A percentile compares a stretch with the other conserved stretches of the same genome.
phyloP scores from a whole-genome alignment of 2,329 filamentous ascomycete genomes.

The Curvularia eragrostidis region DNA sequence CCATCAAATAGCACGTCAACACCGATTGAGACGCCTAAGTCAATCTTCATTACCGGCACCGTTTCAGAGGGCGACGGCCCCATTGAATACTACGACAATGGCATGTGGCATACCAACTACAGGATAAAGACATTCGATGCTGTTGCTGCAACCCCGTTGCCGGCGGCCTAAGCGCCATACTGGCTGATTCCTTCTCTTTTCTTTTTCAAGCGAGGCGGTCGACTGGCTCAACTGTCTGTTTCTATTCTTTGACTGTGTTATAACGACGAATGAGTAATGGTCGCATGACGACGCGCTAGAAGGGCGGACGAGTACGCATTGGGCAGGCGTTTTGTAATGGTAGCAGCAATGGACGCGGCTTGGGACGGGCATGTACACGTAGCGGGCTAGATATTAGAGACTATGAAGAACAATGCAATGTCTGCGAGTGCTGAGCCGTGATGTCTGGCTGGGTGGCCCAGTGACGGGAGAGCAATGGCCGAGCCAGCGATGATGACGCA shows the following conservation, averaged over 20 bases:
- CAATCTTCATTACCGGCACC: slow-evolving; percentile 41
- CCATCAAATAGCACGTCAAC: slow-evolving; percentile 18
- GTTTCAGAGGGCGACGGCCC: slow-evolving; percentile 35
- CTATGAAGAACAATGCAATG: not conserved
- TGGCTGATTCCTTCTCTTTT: not conserved
- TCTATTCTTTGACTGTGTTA: slow-evolving; percentile 9
- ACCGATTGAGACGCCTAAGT: slow-evolving; percentile 27
- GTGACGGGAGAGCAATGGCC: not conserved
- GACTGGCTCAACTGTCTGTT: slow-evolving; percentile 13
- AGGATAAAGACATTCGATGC: slow-evolving; percentile 44
- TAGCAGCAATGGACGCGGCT: slow-evolving; percentile 7
- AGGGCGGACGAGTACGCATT: slow-evolving; percentile 18
- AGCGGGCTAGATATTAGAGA: not conserved
- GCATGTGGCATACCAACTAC: slow-evolving; percentile 56
- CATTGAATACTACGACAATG: slow-evolving; percentile 53
- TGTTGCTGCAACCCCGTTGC: slow-evolving; percentile 10
- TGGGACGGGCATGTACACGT: slow-evolving; percentile 1
- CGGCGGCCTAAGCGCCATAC: not conserved
- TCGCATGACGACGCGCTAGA: slow-evolving; percentile 3
- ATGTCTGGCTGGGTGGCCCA: not conserved
- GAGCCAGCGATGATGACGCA: slow-evolving; percentile 34
- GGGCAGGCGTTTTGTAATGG: slow-evolving; percentile 22
- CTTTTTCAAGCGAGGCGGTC: slow-evolving; percentile 1
- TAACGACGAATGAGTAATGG: slow-evolving; percentile 19
- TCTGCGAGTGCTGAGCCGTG: not conserved